phyloP scores from a whole-genome alignment of 768 basidiomycete genomes.

The Asterophora parasitica region DNA sequence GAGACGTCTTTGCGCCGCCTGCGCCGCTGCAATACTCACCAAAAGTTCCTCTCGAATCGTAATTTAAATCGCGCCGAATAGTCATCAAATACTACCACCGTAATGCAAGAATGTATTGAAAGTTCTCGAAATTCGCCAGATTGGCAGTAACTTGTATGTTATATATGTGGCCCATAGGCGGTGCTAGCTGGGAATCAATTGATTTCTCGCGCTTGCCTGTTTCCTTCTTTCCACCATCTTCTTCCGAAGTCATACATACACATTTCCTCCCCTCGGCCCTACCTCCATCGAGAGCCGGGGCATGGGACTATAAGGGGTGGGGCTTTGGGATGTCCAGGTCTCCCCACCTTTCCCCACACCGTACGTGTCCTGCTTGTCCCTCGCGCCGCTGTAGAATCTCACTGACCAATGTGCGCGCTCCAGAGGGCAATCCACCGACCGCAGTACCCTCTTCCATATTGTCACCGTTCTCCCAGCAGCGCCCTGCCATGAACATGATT shows the following conservation, averaged over 20 bases:
- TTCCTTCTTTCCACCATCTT: conserved; percentile 5
- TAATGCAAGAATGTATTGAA: too few relatives aligned
- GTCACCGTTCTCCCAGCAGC: background rate
- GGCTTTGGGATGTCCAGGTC: background rate
- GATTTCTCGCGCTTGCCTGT: conserved; percentile 7
- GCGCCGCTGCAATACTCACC: too few relatives aligned
- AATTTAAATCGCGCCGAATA: too few relatives aligned
- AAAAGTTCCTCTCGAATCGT: too few relatives aligned
- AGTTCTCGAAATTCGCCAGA: background rate
- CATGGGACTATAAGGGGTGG: conserved; percentile 18
- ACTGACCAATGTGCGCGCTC: conserved; percentile 5
- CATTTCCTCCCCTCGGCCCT: background rate
- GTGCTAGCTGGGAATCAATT: conserved; percentile 10
- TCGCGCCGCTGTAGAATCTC: background rate
- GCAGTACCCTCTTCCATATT: background rate
- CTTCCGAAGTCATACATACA: conserved; percentile 9
- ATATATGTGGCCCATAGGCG: too few relatives aligned
- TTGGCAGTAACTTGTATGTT: too few relatives aligned
- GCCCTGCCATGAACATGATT: too few relatives aligned
- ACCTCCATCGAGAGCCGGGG: conserved; percentile 5
- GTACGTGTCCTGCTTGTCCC: conserved; percentile 5
- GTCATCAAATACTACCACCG: too few relatives aligned
- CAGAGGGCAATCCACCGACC: conserved; percentile 1
- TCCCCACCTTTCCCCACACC: background rate
- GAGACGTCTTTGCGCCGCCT: too few relatives aligned